These are phyloP conservation scores for Gossypium australe DNA, from an alignment of 345 rosid species.

Conservation along the genomic window DNA sequence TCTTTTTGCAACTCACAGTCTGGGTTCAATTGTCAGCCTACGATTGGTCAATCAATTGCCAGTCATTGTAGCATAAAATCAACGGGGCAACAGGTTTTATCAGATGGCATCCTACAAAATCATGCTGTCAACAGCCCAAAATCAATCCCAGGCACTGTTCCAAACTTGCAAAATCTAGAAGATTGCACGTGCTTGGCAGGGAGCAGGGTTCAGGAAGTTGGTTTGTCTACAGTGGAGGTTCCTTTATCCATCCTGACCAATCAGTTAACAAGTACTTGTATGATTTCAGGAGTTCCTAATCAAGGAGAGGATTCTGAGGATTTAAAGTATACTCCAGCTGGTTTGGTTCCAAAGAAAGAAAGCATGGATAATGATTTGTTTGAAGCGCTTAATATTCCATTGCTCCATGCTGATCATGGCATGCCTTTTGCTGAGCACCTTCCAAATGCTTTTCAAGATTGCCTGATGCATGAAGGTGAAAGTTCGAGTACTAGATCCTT, in stretches of 20 bases:
- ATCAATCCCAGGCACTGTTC: conserved; percentile 14
- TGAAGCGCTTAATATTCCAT: conserved; percentile 25
- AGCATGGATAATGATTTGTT: conserved; percentile 24
- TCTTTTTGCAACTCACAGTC: conserved; percentile 24
- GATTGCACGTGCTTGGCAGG: conserved; percentile 14
- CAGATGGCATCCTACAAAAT: conserved; percentile 22
- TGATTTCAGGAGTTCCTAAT: conserved; percentile 24
- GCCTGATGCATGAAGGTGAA: conserved; percentile 26
- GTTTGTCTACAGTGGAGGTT: conserved; percentile 30
- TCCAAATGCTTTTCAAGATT: conserved; percentile 16
- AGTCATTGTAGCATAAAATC: conserved; percentile 24
- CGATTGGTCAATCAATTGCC: conserved; percentile 8
- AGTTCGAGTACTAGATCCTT: conserved; percentile 17
- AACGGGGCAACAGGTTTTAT: conserved; percentile 35
- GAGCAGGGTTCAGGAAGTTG: conserved; percentile 12
- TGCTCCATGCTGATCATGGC: conserved; percentile 18
- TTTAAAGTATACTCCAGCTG: conserved; percentile 16
- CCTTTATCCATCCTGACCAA: conserved; percentile 21
- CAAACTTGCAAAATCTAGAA: conserved; percentile 13
- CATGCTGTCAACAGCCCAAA: conserved; percentile 11
- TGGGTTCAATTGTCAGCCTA: conserved; percentile 19
- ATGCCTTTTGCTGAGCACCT: conserved; percentile 19
- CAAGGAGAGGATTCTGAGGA: conserved; percentile 10
- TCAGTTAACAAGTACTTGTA: conserved; percentile 16
- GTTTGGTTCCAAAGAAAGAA: conserved; percentile 25